Evolutionary conservation across 352 stramenopile species (phyloP).

Genomic region (Pythium dissotocum): DNA sequence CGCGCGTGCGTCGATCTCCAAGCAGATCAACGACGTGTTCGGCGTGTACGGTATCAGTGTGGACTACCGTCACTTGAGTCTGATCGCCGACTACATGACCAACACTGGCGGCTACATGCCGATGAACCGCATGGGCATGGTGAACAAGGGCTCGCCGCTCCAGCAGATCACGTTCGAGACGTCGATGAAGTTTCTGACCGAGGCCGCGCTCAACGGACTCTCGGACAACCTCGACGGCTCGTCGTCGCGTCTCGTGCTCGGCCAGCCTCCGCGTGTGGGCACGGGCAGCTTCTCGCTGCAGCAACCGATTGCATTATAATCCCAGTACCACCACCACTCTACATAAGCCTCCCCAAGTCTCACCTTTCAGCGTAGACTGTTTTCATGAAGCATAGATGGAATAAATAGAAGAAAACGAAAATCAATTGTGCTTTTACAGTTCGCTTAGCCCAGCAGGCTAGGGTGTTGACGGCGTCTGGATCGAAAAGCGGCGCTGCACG

Average conservation of each 20-base stretch:
- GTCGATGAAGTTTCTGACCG: slow-evolving; percentile 97
- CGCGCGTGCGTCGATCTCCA: slow-evolving; percentile 95
- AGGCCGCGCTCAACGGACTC: slow-evolving; percentile 91
- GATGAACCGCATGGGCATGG: slow-evolving; percentile 98
- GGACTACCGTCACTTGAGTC: slow-evolving; percentile 96
- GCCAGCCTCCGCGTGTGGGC: slow-evolving; percentile 92
- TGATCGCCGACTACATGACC: slow-evolving; percentile 99
- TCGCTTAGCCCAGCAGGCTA: not conserved
- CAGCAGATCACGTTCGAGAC: slow-evolving; percentile 99
- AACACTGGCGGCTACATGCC: slow-evolving; percentile 96
- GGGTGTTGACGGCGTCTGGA: slow-evolving; percentile 28
- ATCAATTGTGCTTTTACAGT: slow-evolving; percentile 2
- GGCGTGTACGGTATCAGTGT: slow-evolving; percentile 99
- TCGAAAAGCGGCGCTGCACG: slow-evolving; percentile 47
- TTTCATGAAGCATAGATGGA: not conserved
- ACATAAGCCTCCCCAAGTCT: not conserved
- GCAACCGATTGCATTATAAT: slow-evolving; percentile 82
- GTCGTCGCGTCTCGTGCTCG: slow-evolving; percentile 95
- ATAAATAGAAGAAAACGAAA: slow-evolving; percentile 8
- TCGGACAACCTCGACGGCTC: slow-evolving; percentile 92
- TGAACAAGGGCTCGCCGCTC: slow-evolving; percentile 94
- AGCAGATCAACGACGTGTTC: slow-evolving; percentile 99
- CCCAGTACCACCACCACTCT: slow-evolving; percentile 2
- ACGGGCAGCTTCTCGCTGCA: slow-evolving; percentile 96
- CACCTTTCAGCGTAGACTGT: not conserved